Evolutionary conservation across 164 flowering plant species (phyloP).

Genomic region (Echeveria elegans): DNA sequence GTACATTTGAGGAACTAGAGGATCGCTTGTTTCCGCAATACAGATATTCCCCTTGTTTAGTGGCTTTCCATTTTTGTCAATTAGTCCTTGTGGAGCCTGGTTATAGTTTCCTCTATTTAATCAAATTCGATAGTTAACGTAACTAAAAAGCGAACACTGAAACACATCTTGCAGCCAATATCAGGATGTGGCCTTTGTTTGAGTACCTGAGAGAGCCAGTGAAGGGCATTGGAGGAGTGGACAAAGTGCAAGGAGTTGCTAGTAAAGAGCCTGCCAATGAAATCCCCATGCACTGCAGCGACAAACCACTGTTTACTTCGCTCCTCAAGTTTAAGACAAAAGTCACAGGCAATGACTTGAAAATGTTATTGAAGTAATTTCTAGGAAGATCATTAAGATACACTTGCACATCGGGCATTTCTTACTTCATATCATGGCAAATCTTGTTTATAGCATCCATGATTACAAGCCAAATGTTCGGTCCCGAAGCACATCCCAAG

Average conservation of each 20-base stretch:
- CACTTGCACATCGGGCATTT: too few relatives aligned
- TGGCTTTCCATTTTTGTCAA: constrained; percentile 3
- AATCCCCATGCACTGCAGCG: not conserved
- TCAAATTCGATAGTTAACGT: too few relatives aligned
- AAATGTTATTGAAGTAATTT: not conserved
- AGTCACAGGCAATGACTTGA: not conserved
- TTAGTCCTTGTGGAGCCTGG: constrained; percentile 44
- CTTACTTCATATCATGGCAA: too few relatives aligned
- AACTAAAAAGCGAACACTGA: too few relatives aligned
- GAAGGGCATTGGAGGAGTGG: not conserved
- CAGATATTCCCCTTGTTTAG: constrained; percentile 42
- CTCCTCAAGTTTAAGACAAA: not conserved
- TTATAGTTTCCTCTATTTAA: not conserved
- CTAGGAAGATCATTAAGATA: too few relatives aligned
- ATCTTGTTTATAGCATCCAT: too few relatives aligned
- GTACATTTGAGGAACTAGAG: constrained; percentile 29
- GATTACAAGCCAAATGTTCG: too few relatives aligned
- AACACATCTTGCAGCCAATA: too few relatives aligned
- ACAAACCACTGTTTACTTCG: not conserved
- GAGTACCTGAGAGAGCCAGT: not conserved
- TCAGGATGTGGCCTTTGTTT: too few relatives aligned
- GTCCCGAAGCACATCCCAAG: too few relatives aligned
- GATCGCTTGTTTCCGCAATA: constrained; percentile 32
- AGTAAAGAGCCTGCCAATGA: not conserved
- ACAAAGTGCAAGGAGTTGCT: not conserved